These are phyloP conservation scores for Agapanthus africanus DNA, from an alignment of 106 monocot species.

Conservation along the genomic window DNA sequence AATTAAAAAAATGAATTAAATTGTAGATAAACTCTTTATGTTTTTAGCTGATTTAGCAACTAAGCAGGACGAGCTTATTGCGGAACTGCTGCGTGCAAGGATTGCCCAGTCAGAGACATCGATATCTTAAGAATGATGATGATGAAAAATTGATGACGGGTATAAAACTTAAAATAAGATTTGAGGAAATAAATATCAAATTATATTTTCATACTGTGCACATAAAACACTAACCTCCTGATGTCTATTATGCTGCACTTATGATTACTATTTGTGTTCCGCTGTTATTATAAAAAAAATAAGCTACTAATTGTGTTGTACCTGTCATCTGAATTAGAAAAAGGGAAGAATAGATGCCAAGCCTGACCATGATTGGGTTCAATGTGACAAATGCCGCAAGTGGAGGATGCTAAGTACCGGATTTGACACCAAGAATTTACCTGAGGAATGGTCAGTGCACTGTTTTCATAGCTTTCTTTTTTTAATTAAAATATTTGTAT, in stretches of 20 bases:
- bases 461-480: constrained; percentile 15
- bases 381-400: constrained; percentile 75
- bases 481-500: no score
- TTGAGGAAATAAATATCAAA: not conserved
- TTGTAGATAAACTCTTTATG: not conserved
- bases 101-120: not conserved
- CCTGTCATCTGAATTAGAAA: constrained; percentile 14
- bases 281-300: no score
- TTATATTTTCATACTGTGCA: not conserved
- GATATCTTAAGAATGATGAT: not conserved
- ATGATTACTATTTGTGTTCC: not conserved
- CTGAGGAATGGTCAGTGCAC: constrained; percentile 66
- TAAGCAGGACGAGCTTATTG: not conserved
- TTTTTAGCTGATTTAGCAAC: not conserved
- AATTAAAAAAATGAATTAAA: not conserved
- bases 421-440: constrained; percentile 34
- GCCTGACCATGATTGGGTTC: constrained; percentile 72
- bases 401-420: constrained; percentile 47
- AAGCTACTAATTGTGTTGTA: not conserved
- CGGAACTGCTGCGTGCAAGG: not conserved
- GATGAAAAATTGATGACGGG: no score
- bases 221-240: not conserved
- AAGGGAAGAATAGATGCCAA: constrained; percentile 21
- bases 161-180: no score
- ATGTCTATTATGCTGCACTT: not conserved